Percentiles rank a stretch among this genome's conserved stretches.
Evolutionary conservation across 2,329 filamentous ascomycete species (phyloP).

Genomic region (Fusarium pininemorale): DNA sequence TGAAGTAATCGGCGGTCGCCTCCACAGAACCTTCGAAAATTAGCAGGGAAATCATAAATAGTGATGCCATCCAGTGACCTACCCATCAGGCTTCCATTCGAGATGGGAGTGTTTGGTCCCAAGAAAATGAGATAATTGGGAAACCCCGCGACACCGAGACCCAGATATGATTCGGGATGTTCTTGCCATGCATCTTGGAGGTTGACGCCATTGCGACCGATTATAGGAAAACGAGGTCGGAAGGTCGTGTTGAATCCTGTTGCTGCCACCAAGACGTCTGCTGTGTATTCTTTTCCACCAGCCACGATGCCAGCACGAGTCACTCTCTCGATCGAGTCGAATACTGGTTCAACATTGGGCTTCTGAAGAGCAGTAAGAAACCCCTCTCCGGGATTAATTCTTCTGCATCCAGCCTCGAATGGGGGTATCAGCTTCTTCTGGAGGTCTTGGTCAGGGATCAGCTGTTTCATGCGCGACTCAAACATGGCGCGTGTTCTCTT

Average conservation of each 20-base stretch:
- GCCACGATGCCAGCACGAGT: slow-evolving; percentile 58
- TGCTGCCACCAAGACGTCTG: slow-evolving; percentile 67
- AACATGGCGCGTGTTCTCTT: slow-evolving; percentile 49
- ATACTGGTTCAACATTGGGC: slow-evolving; percentile 59
- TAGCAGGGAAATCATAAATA: too few relatives aligned
- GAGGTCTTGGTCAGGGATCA: slow-evolving; percentile 54
- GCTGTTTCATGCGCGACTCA: slow-evolving; percentile 42
- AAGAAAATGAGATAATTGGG: slow-evolving; percentile 65
- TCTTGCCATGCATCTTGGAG: slow-evolving; percentile 60
- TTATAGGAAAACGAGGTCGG: slow-evolving; percentile 59
- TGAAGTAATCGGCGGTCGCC: not conserved
- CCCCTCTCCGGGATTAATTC: slow-evolving; percentile 60
- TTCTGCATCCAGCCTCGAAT: slow-evolving; percentile 58
- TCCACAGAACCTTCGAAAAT: not conserved
- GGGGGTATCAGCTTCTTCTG: slow-evolving; percentile 61
- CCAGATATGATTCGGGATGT: slow-evolving; percentile 62
- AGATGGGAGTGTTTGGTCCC: slow-evolving; percentile 53
- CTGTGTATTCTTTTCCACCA: slow-evolving; percentile 55
- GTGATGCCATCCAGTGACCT: too few relatives aligned
- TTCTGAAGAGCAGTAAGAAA: slow-evolving; percentile 58
- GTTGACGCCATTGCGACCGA: slow-evolving; percentile 58
- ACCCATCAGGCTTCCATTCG: slow-evolving; percentile 35
- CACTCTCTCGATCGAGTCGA: slow-evolving; percentile 47
- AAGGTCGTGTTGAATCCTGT: slow-evolving; percentile 66
- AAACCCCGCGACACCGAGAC: slow-evolving; percentile 59